These are phyloP conservation scores for Myrmaecium sp. DNA, from an alignment of 2,329 filamentous ascomycete genomes.

Conservation along the genomic window DNA sequence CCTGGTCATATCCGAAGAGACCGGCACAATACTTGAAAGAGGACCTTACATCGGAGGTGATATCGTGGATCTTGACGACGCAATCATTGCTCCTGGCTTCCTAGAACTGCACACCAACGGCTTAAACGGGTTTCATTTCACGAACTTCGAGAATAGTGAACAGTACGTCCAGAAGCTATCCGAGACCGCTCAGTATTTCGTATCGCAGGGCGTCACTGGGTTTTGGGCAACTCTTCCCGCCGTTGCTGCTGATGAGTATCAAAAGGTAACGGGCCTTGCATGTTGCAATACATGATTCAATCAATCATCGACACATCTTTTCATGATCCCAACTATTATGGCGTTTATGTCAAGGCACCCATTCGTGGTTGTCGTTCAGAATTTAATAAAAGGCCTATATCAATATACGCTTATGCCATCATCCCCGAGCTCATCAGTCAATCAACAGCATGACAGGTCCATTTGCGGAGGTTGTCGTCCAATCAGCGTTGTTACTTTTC, in stretches of 20 bases:
- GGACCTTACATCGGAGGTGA: constrained; percentile 28
- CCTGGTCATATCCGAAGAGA: constrained; percentile 28
- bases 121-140: constrained; percentile 36
- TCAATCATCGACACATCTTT: no score
- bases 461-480: neutral
- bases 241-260: constrained; percentile 28
- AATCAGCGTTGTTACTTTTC: no score
- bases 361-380: no score
- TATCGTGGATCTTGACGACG: constrained; percentile 30
- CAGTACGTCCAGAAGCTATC: constrained; percentile 28
- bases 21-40: constrained; percentile 24
- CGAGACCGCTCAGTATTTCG: constrained; percentile 31
- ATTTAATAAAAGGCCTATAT: no score
- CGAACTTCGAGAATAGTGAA: constrained; percentile 26
- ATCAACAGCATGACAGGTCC: neutral
- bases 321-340: no score
- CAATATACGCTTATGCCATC: neutral
- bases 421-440: neutral
- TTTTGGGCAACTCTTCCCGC: constrained; percentile 39
- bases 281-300: no score
- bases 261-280: constrained; percentile 23
- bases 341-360: no score
- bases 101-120: constrained; percentile 40
- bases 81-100: constrained; percentile 37
- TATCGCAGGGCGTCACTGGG: constrained; percentile 33